Evolutionary conservation across 2,329 filamentous ascomycete species (phyloP).

Genomic region (Exophiala dermatitidis): DNA sequence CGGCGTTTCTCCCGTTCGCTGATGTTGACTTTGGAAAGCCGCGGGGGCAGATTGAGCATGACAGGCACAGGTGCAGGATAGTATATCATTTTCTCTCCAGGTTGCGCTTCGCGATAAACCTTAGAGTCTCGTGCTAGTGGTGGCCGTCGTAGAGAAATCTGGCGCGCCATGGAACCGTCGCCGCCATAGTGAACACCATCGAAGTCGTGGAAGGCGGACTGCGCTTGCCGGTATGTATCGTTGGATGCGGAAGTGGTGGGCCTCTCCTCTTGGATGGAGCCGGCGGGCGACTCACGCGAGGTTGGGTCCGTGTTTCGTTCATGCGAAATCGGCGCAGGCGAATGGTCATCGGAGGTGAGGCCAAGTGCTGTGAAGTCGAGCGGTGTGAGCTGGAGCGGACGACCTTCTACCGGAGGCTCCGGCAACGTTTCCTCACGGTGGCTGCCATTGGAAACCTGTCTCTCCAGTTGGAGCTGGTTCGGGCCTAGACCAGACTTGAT

Average conservation of each 20-base stretch:
- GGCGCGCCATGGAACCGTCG: conserved; percentile 27
- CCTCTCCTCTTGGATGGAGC: conserved; percentile 25
- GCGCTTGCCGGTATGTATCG: conserved; percentile 41
- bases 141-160: conserved; percentile 35
- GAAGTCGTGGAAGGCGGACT: conserved; percentile 41
- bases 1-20: conserved; percentile 61
- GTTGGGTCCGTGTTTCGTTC: conserved; percentile 3
- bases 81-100: conserved; percentile 77
- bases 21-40: conserved; percentile 65
- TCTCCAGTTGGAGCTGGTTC: conserved; percentile 30
- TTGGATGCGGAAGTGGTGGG: conserved; percentile 38
- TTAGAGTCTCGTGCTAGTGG: conserved; percentile 36
- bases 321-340: conserved; percentile 22
- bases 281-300: conserved; percentile 5
- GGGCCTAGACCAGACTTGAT: conserved; percentile 33
- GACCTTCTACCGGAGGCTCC: conserved; percentile 35
- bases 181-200: conserved; percentile 43
- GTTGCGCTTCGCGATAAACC: conserved; percentile 39
- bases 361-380: conserved; percentile 14
- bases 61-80: conserved; percentile 92
- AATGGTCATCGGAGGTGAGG: conserved; percentile 13
- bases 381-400: conserved; percentile 6
- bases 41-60: conserved; percentile 86
- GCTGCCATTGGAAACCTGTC: conserved; percentile 34
- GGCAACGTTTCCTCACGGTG: conserved; percentile 35